A percentile compares a stretch with the other conserved stretches of the same genome.
phyloP scores from a whole-genome alignment of 225 moss, liverwort and hornwort genomes.

The Physcomitrium patens region DNA sequence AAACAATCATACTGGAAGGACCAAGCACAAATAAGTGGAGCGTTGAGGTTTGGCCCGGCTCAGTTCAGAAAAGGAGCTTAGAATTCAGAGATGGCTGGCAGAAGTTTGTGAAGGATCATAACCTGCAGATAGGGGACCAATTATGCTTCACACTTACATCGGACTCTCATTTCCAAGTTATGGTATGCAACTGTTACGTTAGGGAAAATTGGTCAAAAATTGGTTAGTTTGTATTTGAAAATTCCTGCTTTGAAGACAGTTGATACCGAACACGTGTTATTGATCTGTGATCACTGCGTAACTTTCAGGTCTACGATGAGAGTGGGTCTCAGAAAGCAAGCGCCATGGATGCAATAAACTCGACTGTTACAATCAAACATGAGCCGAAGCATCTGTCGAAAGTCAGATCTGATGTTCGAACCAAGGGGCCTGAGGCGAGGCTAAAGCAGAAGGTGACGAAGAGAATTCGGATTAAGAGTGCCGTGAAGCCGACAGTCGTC shows the following conservation, averaged over 20 bases:
- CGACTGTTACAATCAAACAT: slow-evolving; percentile 19
- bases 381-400: slow-evolving; percentile 11
- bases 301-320: slow-evolving; percentile 52
- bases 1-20: slow-evolving; percentile 42
- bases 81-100: slow-evolving; percentile 49
- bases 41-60: slow-evolving; percentile 34
- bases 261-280: too few relatives aligned
- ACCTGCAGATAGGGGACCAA: slow-evolving; percentile 61
- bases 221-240: too few relatives aligned
- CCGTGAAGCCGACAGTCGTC: slow-evolving; percentile 21
- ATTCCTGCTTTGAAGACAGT: too few relatives aligned
- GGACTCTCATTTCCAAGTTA: slow-evolving; percentile 51
- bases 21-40: slow-evolving; percentile 51
- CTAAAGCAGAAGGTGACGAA: slow-evolving; percentile 52
- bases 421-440: slow-evolving; percentile 39
- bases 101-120: slow-evolving; percentile 53
- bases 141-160: slow-evolving; percentile 48
- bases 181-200: slow-evolving; percentile 31
- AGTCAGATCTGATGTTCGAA: slow-evolving; percentile 30
- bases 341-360: slow-evolving; percentile 46
- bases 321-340: slow-evolving; percentile 59
- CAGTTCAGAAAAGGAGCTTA: slow-evolving; percentile 27
- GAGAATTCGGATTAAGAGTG: slow-evolving; percentile 19
- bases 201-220: not conserved
- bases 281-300: not conserved